Evolutionary conservation across 768 basidiomycete species (phyloP), one percentile per base, ranked within the genome.

Genomic region (Lactarius deliciosus): DNA sequence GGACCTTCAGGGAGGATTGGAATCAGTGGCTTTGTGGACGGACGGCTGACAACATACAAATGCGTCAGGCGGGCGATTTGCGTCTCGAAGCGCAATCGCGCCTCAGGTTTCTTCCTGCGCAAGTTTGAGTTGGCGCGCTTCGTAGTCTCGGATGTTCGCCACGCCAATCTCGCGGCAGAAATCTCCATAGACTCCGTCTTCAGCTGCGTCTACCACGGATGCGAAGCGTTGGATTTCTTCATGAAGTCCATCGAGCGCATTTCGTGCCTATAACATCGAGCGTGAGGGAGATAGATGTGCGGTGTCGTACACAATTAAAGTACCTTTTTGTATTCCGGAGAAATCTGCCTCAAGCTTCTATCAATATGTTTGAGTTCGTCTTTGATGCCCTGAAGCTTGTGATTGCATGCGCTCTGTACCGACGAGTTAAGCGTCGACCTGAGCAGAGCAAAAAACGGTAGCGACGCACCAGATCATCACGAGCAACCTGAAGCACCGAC

Each of bases 21-120:
- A 10, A 64, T 10, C 57, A 60, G 30, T 5, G 57, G 62, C 30
- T 41, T 5, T 62, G 30, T 36, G 22, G 65, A 53, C 38, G 55
- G 16, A 34, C 58, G 38, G 16, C 11, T 28, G 38, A 60, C 57
- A 57, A 77, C 87, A 63, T 74, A 94, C 95, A 93, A 91, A 77
- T 96, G 92, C 2, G 83, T 86, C 64, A 98, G 79, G 10, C 96
- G 83, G 0, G 90, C 89, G 66, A 96, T 90, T 75, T 96, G 94
- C 5, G 88, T 91, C 69, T 94, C 89, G 70, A 86, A 96, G 57
- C 89, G 83, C 70, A 95, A 77, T 64, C 92, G 80, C 9, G 91
- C 91, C 71, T 91, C 92, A n/a, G 73, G 86, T 91, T 75, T 94
- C 94, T 72, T 92, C 91, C 76, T 94, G 89, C 0, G 92, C 93